These are phyloP conservation scores for Cicer chorassanicum DNA, from an alignment of 306 rosid species.

Conservation along the genomic window DNA sequence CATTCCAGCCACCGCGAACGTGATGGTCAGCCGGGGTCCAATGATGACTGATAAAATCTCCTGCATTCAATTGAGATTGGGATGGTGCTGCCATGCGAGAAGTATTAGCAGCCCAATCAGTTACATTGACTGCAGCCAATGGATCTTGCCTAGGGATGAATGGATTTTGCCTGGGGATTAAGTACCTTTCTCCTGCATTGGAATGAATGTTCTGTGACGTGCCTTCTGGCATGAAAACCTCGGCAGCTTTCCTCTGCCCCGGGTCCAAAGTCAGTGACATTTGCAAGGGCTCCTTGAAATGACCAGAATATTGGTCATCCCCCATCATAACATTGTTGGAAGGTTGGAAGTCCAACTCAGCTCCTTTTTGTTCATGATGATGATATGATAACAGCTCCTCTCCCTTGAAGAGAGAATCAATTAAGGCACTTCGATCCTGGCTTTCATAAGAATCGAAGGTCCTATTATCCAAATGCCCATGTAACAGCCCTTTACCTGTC, in stretches of 20 bases:
- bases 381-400: slow-evolving; percentile 64
- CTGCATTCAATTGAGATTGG: slow-evolving; percentile 64
- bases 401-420: slow-evolving; percentile 75
- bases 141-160: slow-evolving; percentile 62
- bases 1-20: slow-evolving; percentile 73
- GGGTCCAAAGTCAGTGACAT: slow-evolving; percentile 66
- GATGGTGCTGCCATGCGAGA: slow-evolving; percentile 60
- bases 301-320: slow-evolving; percentile 63
- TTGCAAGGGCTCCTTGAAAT: slow-evolving; percentile 70
- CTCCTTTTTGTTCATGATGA: slow-evolving; percentile 66
- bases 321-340: slow-evolving; percentile 58
- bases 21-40: slow-evolving; percentile 83
- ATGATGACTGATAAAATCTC: slow-evolving; percentile 61
- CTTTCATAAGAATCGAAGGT: slow-evolving; percentile 66
- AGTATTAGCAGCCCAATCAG: slow-evolving; percentile 69
- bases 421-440: slow-evolving; percentile 73
- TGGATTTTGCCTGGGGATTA: slow-evolving; percentile 63
- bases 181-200: slow-evolving; percentile 68
- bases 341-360: slow-evolving; percentile 61
- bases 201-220: slow-evolving; percentile 61
- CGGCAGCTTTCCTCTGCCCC: slow-evolving; percentile 61
- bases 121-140: slow-evolving; percentile 54
- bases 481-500: slow-evolving; percentile 55
- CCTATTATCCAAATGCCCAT: slow-evolving; percentile 55
- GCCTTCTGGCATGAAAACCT: slow-evolving; percentile 60